Base-by-base conservation (phyloP, 1,139 yeast genomes). In the Debaryomyces psychrophilus region DNA sequence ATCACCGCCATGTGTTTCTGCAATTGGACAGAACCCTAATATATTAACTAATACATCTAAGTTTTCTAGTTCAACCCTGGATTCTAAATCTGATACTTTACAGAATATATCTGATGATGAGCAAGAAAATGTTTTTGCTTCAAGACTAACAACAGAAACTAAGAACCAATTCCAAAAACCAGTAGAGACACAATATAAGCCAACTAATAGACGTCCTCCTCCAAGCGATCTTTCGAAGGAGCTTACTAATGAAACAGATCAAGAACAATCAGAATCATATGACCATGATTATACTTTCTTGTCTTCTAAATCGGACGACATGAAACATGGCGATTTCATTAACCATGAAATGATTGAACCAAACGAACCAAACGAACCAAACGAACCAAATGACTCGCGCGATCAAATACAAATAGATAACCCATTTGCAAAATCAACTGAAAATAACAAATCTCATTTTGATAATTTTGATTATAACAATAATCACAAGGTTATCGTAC, bases 101-200 rank as follows among this genome's bases (percentile, higher is more conserved):
- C 51, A 43, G 15, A 44, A 52, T 44, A 31, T 50, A 11, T 55
- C 64, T 1, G 71, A 67, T 45, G 72, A 65, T 27, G 69, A 65
- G 25, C 56, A 52, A n/a, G 68, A 62, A 7, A 51, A 51, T 31
- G 60, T 51, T 1, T 65, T 51, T 48, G 57, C 54, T 5, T 37
- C 58, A 3, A 66, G 56, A 48, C 62, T 74, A 34, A 77, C 78
- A 11, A 73, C 79, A 1, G 64, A 66, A 27, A 63, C 63, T 9
- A 57, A 67, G 2, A 67, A 69, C 44, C 56, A 61, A 43, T 60
- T 55, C 49, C 79, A 74, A 52, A 60, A 62, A 37, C 70, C 70
- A 14, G 60, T 68, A 14, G 68, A 64, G 9, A 60, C 65, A 26
- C 70, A 73, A 6, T 61, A 62, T 40, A 53, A 58, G 9, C 53